Base-by-base conservation (phyloP, 306 rosid genomes). In the Notholithocarpus densiflorus region DNA sequence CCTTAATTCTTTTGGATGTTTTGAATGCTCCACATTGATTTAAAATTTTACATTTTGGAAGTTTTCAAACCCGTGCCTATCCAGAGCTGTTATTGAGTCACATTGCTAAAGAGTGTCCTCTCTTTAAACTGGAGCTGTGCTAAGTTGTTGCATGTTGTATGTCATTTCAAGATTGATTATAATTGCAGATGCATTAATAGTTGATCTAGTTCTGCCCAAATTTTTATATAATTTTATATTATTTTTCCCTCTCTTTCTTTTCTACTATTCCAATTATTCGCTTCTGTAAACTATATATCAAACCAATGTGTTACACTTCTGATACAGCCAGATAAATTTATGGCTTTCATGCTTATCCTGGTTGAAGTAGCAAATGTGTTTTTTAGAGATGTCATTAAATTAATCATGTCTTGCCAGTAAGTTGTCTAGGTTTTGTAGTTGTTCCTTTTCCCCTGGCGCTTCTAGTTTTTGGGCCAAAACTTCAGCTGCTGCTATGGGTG, bases 401-500 rank as follows among this genome's bases (percentile, higher is more conserved):
- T 45, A 57, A 60, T 68, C 40, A 21, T 74, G 55, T 65, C 17
- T 34, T 62, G 32, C 56, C 11, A 68, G 37, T 2, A 72, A 24
- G 68, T 74, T 18, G 11, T 51, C 18, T 71, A 78, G 32, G 19
- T 61, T 51, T 56, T 73, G 8, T 69, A 26, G 71, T 66, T 18
- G 51, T n/a, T 26, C 40, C 57, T 24, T 5, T 54, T 37, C 54
- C 18, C 13, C 6, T 7, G 21, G 19, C 27, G 26, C 27, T 62
- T 65, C 23, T 8, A 59, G 52, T 20, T 21, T 77, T 60, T 82
- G 64, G 74, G 69, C 52, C 56, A 55, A 21, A 61, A 24, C 71
- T 45, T 78, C 68, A 52, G 31, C 43, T 61, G 76, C 43, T 55
- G 40, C n/a, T 34, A 19, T 51, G 43, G 52, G 54, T 74, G 82